Base-by-base conservation (phyloP, 1,284 basidiomycete species). In the Takashimella koratensis region DNA sequence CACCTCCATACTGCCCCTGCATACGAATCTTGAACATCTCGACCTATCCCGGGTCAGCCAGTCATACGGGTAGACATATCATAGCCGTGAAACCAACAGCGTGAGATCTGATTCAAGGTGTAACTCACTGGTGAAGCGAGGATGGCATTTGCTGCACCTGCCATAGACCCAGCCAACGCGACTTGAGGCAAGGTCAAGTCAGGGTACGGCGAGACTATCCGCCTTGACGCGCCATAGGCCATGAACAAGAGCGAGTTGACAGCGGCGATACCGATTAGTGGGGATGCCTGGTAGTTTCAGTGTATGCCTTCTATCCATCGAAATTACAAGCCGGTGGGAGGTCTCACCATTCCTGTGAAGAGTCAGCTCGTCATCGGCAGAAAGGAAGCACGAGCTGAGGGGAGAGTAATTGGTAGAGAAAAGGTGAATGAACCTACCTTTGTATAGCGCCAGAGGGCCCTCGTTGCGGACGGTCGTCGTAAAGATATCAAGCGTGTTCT, bases 241-340 rank as follows among this genome's bases (percentile, higher is more conserved):
- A 90, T 89, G 75, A 98, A 98, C 5, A 98, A 83, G 19, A 98
- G 81, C 11, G 91, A 95, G 76, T 98, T 98, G 65, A 98, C 94
- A 5, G 90, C 93, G 1, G 94, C 90, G 25, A 98, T 88, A n/a
- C 95, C 95, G 43, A 96, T 57, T 8, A 98, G 79, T 0, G 95
- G 95, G 45, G 88, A 91, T 0, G 86, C 81, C 90, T 71, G 46
- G 16, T 4, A 13, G 27, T 23, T 16, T n/a, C n/a, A n/a, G n/a
- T n/a, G n/a, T n/a, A n/a, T n/a, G n/a, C n/a, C n/a, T n/a, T n/a
- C n/a, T n/a, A n/a, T n/a, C n/a, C n/a, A n/a, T n/a, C n/a, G n/a
- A n/a, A n/a, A n/a, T n/a, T n/a, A n/a, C n/a, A n/a, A n/a, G n/a
- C n/a, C n/a, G n/a, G n/a, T n/a, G n/a, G n/a, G n/a, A n/a, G n/a